These are phyloP conservation scores for Phytophthora melonis DNA, from an alignment of 352 stramenopile species.

Conservation along the genomic window DNA sequence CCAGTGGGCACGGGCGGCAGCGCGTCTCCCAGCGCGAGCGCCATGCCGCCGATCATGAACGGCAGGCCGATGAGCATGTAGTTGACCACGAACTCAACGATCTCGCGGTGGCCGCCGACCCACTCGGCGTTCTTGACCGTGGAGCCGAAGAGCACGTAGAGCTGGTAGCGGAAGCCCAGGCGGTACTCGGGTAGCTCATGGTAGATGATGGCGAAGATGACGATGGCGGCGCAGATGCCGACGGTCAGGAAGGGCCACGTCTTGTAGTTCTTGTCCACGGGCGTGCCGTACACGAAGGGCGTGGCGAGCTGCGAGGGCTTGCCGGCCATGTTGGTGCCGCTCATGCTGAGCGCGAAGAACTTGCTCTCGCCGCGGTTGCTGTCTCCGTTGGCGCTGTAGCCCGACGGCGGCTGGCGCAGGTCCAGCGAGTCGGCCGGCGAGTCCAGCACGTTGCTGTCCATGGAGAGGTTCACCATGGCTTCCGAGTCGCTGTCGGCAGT, in stretches of 20 bases:
- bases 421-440: constrained; percentile 50
- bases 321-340: constrained; percentile 48
- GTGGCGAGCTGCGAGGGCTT: constrained; percentile 65
- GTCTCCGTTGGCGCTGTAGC: constrained; percentile 35
- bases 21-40: constrained; percentile 68
- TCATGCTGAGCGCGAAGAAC: constrained; percentile 83
- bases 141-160: constrained; percentile 74
- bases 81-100: constrained; percentile 79
- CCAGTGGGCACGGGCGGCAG: constrained; percentile 76
- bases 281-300: constrained; percentile 81
- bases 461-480: constrained; percentile 56
- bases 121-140: constrained; percentile 57
- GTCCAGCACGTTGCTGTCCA: constrained; percentile 51
- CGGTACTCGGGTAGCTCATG: constrained; percentile 81
- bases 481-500: background rate
- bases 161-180: constrained; percentile 62
- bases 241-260: constrained; percentile 80
- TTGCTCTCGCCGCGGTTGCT: constrained; percentile 61
- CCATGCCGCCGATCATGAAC: constrained; percentile 78
- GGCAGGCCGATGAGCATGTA: constrained; percentile 78
- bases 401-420: constrained; percentile 31
- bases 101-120: constrained; percentile 78
- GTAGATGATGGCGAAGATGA: constrained; percentile 76
- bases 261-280: constrained; percentile 86
- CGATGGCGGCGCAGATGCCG: constrained; percentile 50